Base-by-base conservation (phyloP, 2,329 filamentous ascomycete species). In the Venturia asperata region DNA sequence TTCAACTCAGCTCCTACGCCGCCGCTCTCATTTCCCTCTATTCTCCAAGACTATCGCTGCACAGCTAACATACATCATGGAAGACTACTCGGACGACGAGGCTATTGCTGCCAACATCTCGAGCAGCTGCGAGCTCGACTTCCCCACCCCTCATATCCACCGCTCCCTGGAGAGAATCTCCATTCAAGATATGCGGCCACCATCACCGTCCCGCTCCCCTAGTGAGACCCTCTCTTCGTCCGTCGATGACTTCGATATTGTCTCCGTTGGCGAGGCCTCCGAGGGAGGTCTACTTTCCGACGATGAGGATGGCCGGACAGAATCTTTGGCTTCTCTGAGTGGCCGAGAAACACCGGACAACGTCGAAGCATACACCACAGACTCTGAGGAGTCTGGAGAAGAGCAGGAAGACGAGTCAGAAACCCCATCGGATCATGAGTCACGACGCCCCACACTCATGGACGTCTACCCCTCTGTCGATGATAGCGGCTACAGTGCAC, bases 241-340 rank as follows among this genome's bases (percentile, higher is more conserved):
- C 30, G 45, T 64, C 63, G 63, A 64, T 15, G 63, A 58, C 27
- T 64, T 47, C 63, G 63, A 64, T 11, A 49, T 64, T 27, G 43
- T 63, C 19, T 63, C 61, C 43, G 30, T 39, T 13, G 34, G 41
- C 9, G 61, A 63, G 34, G 27, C 52, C 17, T 58, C 63, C 19
- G 63, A 58, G 11, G 39, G 47, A 15, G 37, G 47, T 45, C 11
- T 64, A 19, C 63, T 64, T 10, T 76, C 74, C 1, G 74, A 76
- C 68, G 74, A 76, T 65, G 52, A 58, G n/a, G 74, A 76, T 65
- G 73, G 70, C 56, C 72, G 74, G 24, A 76, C 75, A 27, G 73
- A 72, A 49, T 76, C 74, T 10, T 69, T 77, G 41, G 72, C 74
- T 1, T 76, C 74, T 1, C 73, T 72, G 34, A 73, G 74, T 62